Percentiles rank a stretch among this genome's conserved stretches.
phyloP scores from a whole-genome alignment of 768 basidiomycete species.

The Tylopilus sp. region DNA sequence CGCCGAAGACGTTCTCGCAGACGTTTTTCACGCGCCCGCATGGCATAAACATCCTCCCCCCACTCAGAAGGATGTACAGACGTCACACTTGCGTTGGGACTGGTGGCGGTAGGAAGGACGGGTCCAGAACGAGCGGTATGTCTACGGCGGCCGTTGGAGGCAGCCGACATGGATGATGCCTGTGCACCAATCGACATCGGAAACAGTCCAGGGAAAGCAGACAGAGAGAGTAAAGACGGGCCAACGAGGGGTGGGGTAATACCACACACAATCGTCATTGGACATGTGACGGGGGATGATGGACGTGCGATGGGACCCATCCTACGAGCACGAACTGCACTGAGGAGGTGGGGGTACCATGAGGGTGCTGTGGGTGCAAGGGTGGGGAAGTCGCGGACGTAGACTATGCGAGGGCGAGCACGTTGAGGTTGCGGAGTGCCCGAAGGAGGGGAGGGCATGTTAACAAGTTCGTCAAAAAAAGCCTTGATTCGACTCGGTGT shows the following conservation, averaged over 20 bases:
- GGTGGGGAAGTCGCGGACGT: conserved; percentile 78
- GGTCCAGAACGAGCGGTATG: conserved; percentile 20
- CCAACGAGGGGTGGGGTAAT: conserved; percentile 73
- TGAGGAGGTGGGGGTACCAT: conserved; percentile 81
- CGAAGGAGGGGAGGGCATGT: conserved; percentile 42
- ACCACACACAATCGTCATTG: conserved; percentile 86
- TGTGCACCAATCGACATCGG: conserved; percentile 11
- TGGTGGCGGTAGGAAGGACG: conserved; percentile 32
- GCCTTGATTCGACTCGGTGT: conserved; percentile 57
- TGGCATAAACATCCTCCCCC: conserved; percentile 64
- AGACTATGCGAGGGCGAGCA: conserved; percentile 67
- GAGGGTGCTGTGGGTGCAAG: conserved; percentile 65
- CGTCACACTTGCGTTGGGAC: conserved; percentile 19
- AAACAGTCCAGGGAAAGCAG: conserved; percentile 13
- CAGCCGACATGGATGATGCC: background rate
- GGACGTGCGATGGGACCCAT: conserved; percentile 59
- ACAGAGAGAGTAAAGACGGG: conserved; percentile 27
- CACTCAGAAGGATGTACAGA: conserved; percentile 40
- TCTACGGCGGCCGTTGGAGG: conserved; percentile 5
- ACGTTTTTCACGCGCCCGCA: conserved; percentile 66
- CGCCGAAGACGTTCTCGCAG: conserved; percentile 65
- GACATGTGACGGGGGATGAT: conserved; percentile 58
- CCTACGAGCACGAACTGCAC: conserved; percentile 74
- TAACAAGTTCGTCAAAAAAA: conserved; percentile 78
- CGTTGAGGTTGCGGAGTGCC: conserved; percentile 24